Percentiles rank a stretch among this genome's conserved stretches.
These are phyloP conservation scores for Dryas alaskensis DNA, from an alignment of 306 rosid genomes.

Conservation along the genomic window DNA sequence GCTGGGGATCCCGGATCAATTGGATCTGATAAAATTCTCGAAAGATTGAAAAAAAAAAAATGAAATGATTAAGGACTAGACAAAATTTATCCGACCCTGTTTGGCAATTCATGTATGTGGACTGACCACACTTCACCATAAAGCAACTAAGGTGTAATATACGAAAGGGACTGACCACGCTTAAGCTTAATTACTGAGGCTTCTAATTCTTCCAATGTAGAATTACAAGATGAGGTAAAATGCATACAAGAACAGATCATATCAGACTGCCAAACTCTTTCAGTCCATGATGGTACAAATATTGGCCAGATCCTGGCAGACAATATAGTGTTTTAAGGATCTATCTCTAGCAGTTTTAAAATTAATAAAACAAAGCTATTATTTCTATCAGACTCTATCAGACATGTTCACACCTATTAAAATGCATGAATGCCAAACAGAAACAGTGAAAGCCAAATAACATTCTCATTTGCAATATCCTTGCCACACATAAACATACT, in stretches of 20 bases:
- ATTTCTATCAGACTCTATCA: neutral
- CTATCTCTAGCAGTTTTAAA: neutral
- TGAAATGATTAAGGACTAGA: slow-evolving; percentile 13
- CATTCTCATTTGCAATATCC: neutral
- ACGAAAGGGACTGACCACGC: neutral
- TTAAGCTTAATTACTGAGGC: neutral
- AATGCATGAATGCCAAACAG: slow-evolving; percentile 2
- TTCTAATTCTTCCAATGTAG: neutral
- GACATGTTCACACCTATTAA: neutral
- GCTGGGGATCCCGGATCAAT: slow-evolving; percentile 76
- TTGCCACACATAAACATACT: neutral
- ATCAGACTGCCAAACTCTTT: neutral
- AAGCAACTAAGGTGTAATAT: neutral
- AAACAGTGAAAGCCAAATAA: neutral
- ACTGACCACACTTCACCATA: neutral
- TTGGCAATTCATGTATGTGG: neutral
- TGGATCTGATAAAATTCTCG: slow-evolving; percentile 48
- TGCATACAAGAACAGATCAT: neutral
- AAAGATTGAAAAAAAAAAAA: slow-evolving; percentile 3
- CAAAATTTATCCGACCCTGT: neutral
- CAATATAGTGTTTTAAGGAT: neutral
- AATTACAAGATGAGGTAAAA: neutral
- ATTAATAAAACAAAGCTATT: neutral
- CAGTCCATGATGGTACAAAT: neutral
- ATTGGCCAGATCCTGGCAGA: neutral